Evolutionary conservation across 129 eudicot species (phyloP), one percentile per base, ranked within the genome.

Genomic region (Kitagawia praeruptora): DNA sequence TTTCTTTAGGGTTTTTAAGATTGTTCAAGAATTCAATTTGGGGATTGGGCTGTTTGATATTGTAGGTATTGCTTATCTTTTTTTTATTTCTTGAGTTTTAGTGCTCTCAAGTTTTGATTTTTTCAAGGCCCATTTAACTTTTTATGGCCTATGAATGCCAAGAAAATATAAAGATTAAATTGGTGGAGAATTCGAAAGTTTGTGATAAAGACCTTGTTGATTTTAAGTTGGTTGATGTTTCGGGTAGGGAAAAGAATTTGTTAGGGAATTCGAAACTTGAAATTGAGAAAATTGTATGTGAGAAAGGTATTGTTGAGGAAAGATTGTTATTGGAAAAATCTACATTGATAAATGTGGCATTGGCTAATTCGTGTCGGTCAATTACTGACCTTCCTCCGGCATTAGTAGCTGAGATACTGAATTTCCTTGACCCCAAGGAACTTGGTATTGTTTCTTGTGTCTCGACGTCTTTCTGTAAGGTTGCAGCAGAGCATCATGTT

Each of bases 91-190:
- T 64, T 64, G 38, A 31, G 71, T 64, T 64, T 2, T 56, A 23
- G 71, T 27, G 71, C 71, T 31, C 71, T 63, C 66, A 56, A 56
- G 66, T 12, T 28, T 64, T 11, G 21, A 31, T 64, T 64, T 28
- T 31, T 64, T 4, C 53, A 83, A 72, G 66, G 66, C 66, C 31
- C 66, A 2, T 56, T 12, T 39, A 23, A 37, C 27, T 71, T 87
- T 93, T 89, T 92, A 95, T 95, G 98, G 98, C 86, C 89, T 88
- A 90, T 90, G 94, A 90, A 88, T 95, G 88, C 90, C 91, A 86
- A 86, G 78, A 70, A 81, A 83, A n/a, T 84, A 87, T 81, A 74
- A 76, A 85, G 77, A 85, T 70, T 82, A 79, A 87, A 72, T 76
- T 56, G 31, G 66, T 56, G 8, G 66, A 56, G 31, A n/a, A 81